Conservation (phyloP, 2,329 filamentous ascomycete genomes). For the Nothopassalora personata region DNA sequence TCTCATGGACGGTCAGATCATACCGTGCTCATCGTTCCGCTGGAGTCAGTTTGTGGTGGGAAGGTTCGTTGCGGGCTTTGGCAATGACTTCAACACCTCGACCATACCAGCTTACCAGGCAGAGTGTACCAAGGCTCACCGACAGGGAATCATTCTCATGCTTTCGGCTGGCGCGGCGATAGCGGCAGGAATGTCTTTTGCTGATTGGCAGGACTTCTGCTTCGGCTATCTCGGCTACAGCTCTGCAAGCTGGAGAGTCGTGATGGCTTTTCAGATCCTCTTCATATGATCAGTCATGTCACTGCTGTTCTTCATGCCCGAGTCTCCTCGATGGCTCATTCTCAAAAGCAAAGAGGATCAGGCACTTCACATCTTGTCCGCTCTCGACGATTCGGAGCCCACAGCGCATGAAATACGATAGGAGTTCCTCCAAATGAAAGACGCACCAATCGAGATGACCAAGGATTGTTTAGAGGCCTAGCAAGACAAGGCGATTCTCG, state of each 20-base stretch:
- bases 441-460: slow-evolving; percentile 45
- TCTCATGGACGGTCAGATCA: slow-evolving; percentile 54
- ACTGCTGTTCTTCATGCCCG: slow-evolving; percentile 26
- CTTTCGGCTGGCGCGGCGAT: slow-evolving; percentile 45
- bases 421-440: slow-evolving; percentile 50
- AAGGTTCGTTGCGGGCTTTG: slow-evolving; percentile 47
- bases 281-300: slow-evolving; percentile 23
- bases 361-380: slow-evolving; percentile 43
- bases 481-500: slow-evolving; percentile 31
- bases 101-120: slow-evolving; percentile 45
- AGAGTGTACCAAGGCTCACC: slow-evolving; percentile 43
- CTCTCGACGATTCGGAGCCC: slow-evolving; percentile 43
- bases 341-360: slow-evolving; percentile 52
- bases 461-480: slow-evolving; percentile 28
- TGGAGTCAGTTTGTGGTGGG: slow-evolving; percentile 44
- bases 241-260: slow-evolving; percentile 30
- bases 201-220: slow-evolving; percentile 36
- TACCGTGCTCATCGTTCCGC: slow-evolving; percentile 51
- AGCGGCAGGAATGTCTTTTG: slow-evolving; percentile 41
- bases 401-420: slow-evolving; percentile 42
- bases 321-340: slow-evolving; percentile 45
- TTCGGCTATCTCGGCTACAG: slow-evolving; percentile 29
- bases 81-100: slow-evolving; percentile 40
- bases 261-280: slow-evolving; percentile 30
- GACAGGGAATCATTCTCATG: slow-evolving; percentile 45